Base-by-base conservation (phyloP, 148 eudicot species). In the Linanthus parryae region DNA sequence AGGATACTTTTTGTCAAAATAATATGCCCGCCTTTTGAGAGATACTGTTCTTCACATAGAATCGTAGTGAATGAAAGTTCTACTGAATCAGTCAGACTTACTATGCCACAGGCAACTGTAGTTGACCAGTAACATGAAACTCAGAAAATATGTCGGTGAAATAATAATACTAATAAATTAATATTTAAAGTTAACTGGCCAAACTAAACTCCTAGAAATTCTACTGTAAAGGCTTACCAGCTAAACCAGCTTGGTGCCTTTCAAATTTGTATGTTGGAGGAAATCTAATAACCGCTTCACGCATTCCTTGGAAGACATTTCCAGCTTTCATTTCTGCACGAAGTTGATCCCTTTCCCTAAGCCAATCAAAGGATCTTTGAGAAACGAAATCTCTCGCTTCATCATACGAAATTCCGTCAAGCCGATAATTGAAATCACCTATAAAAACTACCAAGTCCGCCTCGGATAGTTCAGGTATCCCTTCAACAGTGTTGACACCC, bases 211-310 rank as follows among this genome's bases (percentile, higher is more conserved):
- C 28, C 15, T 38, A 31, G 22, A 40, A 18, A 35, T 7, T 25
- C 0, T 44, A 44, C 0, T 20, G 54, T 17, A 21, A 24, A 33
- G 67, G 39, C n/a, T 16, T 73, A 88, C 96, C 99, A 69, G 95
- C 94, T 73, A 92, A 73, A 59, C 99, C 99, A 62, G 85, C 76
- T 62, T 77, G 85, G 60, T 88, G 75, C 59, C 42, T 88, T 45
- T 92, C 99, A 66, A 92, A 92, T 55, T 92, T 92, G 71, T 88
- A 92, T 1, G 99, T 92, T 7, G 99, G 96, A 59, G 96, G 95
- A 70, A 92, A 92, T 57, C 66, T 66, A 47, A 92, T 64, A 35
- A 80, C 29, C 48, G 88, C 95, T 76, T 92, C 99, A 53, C 91
- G 94, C 99, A 92, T 82, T 67, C 99, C 99, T 62, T 84, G 99